These are phyloP conservation scores for Malus sieversii DNA, from an alignment of 306 rosid genomes.

Conservation along the genomic window DNA sequence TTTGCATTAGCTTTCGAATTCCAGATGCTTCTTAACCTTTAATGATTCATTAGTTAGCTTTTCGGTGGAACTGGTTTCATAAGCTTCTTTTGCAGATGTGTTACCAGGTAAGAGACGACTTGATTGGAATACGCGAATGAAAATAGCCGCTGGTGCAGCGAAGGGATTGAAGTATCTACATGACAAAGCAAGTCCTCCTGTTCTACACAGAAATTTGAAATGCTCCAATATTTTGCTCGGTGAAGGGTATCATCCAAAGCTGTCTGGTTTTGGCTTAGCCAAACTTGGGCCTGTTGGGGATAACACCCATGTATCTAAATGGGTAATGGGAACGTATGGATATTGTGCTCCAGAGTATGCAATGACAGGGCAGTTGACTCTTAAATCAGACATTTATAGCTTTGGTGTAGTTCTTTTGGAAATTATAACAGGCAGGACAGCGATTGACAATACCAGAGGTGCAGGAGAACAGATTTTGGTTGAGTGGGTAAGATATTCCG, in stretches of 20 bases:
- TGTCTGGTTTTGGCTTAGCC: slow-evolving; percentile 93
- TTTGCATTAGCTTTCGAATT: neutral
- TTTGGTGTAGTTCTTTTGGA: slow-evolving; percentile 94
- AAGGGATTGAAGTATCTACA: slow-evolving; percentile 85
- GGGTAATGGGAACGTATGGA: slow-evolving; percentile 16
- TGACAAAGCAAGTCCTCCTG: slow-evolving; percentile 94
- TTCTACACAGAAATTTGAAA: slow-evolving; percentile 84
- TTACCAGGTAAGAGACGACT: slow-evolving; percentile 61
- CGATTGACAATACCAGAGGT: slow-evolving; percentile 68
- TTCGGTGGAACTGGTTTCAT: slow-evolving; percentile 5
- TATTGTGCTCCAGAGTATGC: slow-evolving; percentile 96
- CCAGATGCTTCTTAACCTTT: neutral
- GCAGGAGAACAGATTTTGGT: slow-evolving; percentile 88
- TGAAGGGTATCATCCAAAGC: slow-evolving; percentile 75
- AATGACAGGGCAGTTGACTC: slow-evolving; percentile 82
- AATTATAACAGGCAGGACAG: slow-evolving; percentile 88
- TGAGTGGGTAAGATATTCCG: slow-evolving; percentile 65
- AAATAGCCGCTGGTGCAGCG: slow-evolving; percentile 89
- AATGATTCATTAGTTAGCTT: neutral
- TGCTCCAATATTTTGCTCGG: slow-evolving; percentile 90
- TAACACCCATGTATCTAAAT: slow-evolving; percentile 14
- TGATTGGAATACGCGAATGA: slow-evolving; percentile 90
- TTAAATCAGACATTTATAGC: slow-evolving; percentile 93
- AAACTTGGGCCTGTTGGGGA: slow-evolving; percentile 95
- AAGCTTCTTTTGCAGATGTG: slow-evolving; percentile 49